Evolutionary conservation across 306 rosid genomes (phyloP).

Genomic region (Erythrophleum fordii): DNA sequence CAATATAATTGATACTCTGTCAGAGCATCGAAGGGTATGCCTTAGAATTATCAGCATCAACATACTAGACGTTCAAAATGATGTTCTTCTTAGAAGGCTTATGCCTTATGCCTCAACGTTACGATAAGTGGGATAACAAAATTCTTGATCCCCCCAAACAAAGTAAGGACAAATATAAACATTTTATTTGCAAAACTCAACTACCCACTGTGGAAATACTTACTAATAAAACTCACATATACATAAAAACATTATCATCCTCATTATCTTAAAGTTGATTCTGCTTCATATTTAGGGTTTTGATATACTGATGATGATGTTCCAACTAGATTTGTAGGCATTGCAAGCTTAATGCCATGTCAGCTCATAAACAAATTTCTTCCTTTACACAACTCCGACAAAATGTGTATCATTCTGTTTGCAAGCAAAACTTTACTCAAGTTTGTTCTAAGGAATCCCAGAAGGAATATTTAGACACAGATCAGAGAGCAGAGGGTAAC

Average conservation of each 20-base stretch:
- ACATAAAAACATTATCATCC: conserved; percentile 17
- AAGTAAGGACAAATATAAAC: not conserved
- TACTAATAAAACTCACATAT: not conserved
- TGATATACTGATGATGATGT: not conserved
- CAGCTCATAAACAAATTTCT: conserved; percentile 23
- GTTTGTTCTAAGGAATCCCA: conserved; percentile 15
- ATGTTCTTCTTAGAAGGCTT: not conserved
- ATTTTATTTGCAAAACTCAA: conserved; percentile 5
- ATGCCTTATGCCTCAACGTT: not conserved
- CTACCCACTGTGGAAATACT: conserved; percentile 1
- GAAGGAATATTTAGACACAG: not conserved
- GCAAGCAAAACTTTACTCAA: conserved; percentile 31
- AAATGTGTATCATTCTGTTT: not conserved
- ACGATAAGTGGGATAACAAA: conserved; percentile 8
- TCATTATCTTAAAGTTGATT: conserved; percentile 9
- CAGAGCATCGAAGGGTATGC: too few species aligned
- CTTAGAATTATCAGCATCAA: conserved; percentile 7
- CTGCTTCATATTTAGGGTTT: conserved; percentile 3
- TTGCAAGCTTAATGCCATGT: conserved; percentile 26
- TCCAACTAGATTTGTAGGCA: not conserved
- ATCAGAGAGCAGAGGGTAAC: conserved; percentile 26
- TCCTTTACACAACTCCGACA: conserved; percentile 22
- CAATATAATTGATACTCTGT: too few species aligned
- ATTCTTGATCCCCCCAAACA: conserved; percentile 17
- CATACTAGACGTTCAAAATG: conserved; percentile 8